Evolutionary conservation across 768 basidiomycete species (phyloP), one percentile per base, ranked within the genome.

Genomic region (Cystofilobasidium ferigula): DNA sequence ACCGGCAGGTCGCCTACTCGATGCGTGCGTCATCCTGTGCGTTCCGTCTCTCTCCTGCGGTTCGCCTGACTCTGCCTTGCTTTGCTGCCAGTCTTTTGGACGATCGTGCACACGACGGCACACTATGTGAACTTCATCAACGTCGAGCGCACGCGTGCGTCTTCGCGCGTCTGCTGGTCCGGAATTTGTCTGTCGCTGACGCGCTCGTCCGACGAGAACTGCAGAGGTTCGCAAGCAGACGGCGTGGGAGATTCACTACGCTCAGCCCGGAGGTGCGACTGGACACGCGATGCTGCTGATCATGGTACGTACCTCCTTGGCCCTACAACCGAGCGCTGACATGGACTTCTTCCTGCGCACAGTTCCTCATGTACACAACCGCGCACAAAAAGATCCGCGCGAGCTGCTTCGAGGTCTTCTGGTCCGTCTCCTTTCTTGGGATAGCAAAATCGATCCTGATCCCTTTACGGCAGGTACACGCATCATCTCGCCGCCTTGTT

Each of bases 201-300:
- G 7, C 40, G 9, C 32, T 36, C 24, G 30, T 62, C 20, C 9
- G 26, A 40, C 45, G 77, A 89, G 45, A 68, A 70, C 60, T 71
- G 69, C 72, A 42, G 72, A 94, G 81, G 83, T 93, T 64, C 85
- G 92, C 56, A 81, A 83, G 61, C 79, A 88, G 74, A 79, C 78
- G 2, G 92, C 92, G 1, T 81, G 85, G 64, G 79, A 88, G 64
- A 91, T 94, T 71, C 90, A 94, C 74, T 94, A 94, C 77, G 82
- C 82, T 0, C 87, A 92, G 73, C 79, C 88, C 8, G 90, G 89
- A 69, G 90, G 89, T n/a, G 86, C 94, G 74, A 89, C 91, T 1
- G 92, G 92, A 18, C 92, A 97, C 75, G 87, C 90, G 76, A 92
- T 94, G 91, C 83, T 94, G 47, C 79, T 95, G 68, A 85, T 92